phyloP scores from a whole-genome alignment of 306 rosid genomes.

The Vigna unguiculata region DNA sequence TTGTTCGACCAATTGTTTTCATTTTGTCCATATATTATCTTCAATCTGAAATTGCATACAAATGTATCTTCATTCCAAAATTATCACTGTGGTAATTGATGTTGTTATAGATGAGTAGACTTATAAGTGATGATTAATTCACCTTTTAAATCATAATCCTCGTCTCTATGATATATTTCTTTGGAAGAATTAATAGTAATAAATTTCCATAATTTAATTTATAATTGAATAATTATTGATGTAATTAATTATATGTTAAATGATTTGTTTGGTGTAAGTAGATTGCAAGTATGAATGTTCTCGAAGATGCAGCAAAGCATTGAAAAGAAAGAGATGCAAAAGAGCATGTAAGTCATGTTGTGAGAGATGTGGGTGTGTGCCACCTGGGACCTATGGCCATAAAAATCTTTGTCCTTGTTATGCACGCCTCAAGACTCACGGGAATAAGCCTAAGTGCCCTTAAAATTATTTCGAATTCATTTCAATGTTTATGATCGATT shows the following conservation, averaged over 20 bases:
- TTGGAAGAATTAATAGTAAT: too few relatives aligned
- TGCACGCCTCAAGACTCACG: conserved; percentile 67
- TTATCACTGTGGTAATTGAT: too few relatives aligned
- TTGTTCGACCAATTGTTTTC: neutral
- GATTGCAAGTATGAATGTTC: conserved; percentile 61
- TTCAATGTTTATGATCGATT: too few relatives aligned
- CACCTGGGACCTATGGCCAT: conserved; percentile 68
- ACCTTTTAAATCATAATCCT: too few relatives aligned
- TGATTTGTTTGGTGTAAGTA: neutral
- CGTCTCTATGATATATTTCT: too few relatives aligned
- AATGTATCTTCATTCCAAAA: too few relatives aligned
- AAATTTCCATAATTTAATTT: too few relatives aligned
- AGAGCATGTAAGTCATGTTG: conserved; percentile 67
- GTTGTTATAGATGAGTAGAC: too few relatives aligned
- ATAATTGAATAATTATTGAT: too few relatives aligned
- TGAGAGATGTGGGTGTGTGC: conserved; percentile 64
- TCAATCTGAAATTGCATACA: too few relatives aligned
- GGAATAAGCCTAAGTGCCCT: conserved; percentile 69
- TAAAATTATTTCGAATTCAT: conserved; percentile 16
- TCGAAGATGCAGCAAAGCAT: conserved; percentile 59
- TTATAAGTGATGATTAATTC: too few relatives aligned
- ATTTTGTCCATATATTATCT: neutral
- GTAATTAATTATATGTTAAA: too few relatives aligned
- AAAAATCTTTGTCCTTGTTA: conserved; percentile 64
- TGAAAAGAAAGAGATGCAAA: conserved; percentile 56